phyloP scores from a whole-genome alignment of 2,329 filamentous ascomycete genomes.

The Penicillium polonicum region DNA sequence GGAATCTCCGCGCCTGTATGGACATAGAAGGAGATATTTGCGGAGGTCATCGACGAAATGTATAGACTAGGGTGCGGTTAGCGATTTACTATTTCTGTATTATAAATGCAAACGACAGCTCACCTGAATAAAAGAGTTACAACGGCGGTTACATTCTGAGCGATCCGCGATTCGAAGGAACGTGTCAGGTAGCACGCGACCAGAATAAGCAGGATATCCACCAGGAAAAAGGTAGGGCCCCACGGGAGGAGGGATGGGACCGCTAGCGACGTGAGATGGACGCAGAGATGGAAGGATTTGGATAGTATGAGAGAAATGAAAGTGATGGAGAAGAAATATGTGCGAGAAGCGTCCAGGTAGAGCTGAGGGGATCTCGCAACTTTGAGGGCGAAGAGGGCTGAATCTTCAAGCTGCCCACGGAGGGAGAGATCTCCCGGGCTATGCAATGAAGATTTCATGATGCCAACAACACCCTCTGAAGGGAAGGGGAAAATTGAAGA shows the following conservation, averaged over 20 bases:
- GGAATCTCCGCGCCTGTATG: slow-evolving; percentile 25
- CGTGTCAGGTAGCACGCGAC: slow-evolving; percentile 13
- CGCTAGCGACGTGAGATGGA: slow-evolving; percentile 6
- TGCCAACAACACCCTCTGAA: neutral
- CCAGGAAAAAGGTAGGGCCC: slow-evolving; percentile 17
- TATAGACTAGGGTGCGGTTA: slow-evolving; percentile 9
- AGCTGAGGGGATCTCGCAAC: slow-evolving; percentile 13
- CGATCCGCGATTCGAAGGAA: slow-evolving; percentile 7
- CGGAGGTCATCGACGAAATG: slow-evolving; percentile 16
- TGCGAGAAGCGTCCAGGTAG: slow-evolving; percentile 8
- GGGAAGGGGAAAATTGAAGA: neutral
- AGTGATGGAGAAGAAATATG: slow-evolving; percentile 15
- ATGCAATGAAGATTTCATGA: slow-evolving; percentile 9
- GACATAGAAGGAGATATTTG: slow-evolving; percentile 24
- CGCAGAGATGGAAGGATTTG: slow-evolving; percentile 15
- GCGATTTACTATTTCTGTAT: neutral
- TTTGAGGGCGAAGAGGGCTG: slow-evolving; percentile 3
- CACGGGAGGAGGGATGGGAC: slow-evolving; percentile 7
- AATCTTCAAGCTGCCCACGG: neutral
- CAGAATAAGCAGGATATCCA: slow-evolving; percentile 15
- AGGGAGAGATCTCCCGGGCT: neutral
- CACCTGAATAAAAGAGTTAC: slow-evolving; percentile 11
- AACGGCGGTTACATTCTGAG: slow-evolving; percentile 9
- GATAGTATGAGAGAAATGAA: slow-evolving; percentile 14
- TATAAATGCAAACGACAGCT: neutral